These are phyloP conservation scores for Caulochytrium protostelioides DNA, from an alignment of 371 early-diverging fungal species.

Conservation along the genomic window DNA sequence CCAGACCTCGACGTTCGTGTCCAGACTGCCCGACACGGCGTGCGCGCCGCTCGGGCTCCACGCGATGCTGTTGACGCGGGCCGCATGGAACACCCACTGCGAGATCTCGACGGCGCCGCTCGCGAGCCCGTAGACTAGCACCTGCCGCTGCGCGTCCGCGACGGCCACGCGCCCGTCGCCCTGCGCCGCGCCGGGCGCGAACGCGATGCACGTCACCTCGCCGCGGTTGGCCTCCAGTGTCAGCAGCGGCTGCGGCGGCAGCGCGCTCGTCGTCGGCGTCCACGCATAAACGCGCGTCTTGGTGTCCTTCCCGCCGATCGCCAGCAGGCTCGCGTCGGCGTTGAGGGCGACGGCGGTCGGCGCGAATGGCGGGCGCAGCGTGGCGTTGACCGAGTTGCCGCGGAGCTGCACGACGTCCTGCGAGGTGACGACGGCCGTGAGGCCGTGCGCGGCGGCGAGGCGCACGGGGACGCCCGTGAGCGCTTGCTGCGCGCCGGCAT, in stretches of 20 bases:
- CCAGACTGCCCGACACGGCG: constrained; percentile 62
- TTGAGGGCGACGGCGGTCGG: constrained; percentile 7
- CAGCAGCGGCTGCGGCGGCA: constrained; percentile 8
- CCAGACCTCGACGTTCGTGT: constrained; percentile 81
- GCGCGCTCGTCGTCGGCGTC: too few species aligned
- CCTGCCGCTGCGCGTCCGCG: constrained; percentile 60
- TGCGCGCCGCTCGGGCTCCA: constrained; percentile 58
- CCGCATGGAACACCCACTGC: constrained; percentile 77
- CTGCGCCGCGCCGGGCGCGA: constrained; percentile 41
- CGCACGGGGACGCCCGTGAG: neutral
- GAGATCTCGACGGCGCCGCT: constrained; percentile 30
- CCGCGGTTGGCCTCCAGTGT: constrained; percentile 34
- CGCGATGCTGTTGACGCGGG: constrained; percentile 49
- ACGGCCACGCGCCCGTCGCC: constrained; percentile 46
- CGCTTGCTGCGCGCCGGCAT: neutral
- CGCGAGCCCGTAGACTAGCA: constrained; percentile 43
- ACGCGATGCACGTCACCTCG: constrained; percentile 49
- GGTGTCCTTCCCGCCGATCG: constrained; percentile 17
- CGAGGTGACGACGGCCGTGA: neutral
- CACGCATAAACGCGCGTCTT: constrained; percentile 20
- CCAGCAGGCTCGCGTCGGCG: constrained; percentile 3
- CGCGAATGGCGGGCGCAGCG: too few species aligned
- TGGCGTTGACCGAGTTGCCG: constrained; percentile 1
- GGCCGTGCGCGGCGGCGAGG: too few species aligned
- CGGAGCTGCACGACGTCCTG: neutral